phyloP scores from a whole-genome alignment of 2,329 filamentous ascomycete genomes.

The Colletotrichum echinochloae region DNA sequence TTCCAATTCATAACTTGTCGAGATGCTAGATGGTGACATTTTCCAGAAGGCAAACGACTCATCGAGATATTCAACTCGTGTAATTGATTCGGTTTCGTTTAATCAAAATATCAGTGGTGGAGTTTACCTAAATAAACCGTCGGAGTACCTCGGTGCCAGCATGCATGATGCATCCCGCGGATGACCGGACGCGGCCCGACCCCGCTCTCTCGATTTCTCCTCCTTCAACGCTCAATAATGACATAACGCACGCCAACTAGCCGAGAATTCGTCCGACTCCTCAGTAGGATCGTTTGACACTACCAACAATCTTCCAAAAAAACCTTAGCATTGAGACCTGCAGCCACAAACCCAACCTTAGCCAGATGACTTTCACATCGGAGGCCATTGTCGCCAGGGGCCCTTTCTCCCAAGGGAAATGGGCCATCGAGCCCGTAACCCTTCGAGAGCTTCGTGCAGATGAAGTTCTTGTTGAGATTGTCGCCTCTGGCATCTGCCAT shows the following conservation, averaged over 20 bases:
- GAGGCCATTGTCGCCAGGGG: constrained; percentile 49
- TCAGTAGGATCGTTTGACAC: too few relatives aligned
- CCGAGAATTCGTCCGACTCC: background rate
- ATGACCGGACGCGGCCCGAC: background rate
- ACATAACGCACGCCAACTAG: background rate
- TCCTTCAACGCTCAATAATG: background rate
- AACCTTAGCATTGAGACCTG: background rate
- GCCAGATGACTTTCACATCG: constrained; percentile 44
- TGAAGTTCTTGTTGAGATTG: constrained; percentile 65
- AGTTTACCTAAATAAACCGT: constrained; percentile 6
- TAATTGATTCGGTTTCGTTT: background rate
- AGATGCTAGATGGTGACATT: too few relatives aligned
- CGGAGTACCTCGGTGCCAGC: background rate
- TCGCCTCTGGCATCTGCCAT: constrained; percentile 67
- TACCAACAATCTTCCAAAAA: background rate
- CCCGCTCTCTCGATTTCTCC: constrained; percentile 10
- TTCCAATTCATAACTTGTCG: too few relatives aligned
- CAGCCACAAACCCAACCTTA: background rate
- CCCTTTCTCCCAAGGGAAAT: constrained; percentile 48
- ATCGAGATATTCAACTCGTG: background rate
- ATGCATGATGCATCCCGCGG: background rate
- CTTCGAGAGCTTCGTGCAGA: constrained; percentile 48
- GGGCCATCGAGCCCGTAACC: constrained; percentile 48
- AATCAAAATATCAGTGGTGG: constrained; percentile 1
- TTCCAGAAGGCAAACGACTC: background rate